These are phyloP conservation scores for Macrotyloma uniflorum DNA, from an alignment of 306 rosid genomes.

Conservation along the genomic window DNA sequence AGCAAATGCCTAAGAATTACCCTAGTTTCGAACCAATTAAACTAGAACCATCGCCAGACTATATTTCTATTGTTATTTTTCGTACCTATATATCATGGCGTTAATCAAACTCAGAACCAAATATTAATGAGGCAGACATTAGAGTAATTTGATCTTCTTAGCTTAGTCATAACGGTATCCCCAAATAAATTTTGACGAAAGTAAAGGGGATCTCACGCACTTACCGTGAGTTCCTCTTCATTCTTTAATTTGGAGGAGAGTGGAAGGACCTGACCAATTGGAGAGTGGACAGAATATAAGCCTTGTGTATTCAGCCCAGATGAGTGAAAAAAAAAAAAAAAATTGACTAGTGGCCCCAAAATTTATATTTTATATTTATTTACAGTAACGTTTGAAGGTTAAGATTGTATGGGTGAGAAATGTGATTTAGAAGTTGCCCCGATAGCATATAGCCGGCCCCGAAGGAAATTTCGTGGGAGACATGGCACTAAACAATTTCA, in stretches of 20 bases:
- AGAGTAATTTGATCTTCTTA: not conserved
- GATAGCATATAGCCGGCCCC: conserved; percentile 18
- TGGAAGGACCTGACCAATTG: conserved; percentile 44
- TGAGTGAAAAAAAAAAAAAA: not conserved
- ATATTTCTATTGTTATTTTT: not conserved
- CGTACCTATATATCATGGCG: not conserved
- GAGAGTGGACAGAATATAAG: conserved; percentile 47
- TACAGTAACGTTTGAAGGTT: not conserved
- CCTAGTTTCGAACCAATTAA: not conserved
- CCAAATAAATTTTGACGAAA: not conserved
- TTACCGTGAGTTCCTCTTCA: conserved; percentile 41
- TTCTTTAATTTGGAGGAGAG: conserved; percentile 37
- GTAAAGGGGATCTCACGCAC: conserved; percentile 39
- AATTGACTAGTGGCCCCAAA: not conserved
- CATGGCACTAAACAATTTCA: not conserved
- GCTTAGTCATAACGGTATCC: not conserved
- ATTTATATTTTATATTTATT: not conserved
- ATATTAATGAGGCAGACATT: not conserved
- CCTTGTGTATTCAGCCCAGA: conserved; percentile 28
- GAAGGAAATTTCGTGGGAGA: conserved; percentile 21
- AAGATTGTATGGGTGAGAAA: conserved; percentile 18
- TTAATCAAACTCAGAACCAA: not conserved
- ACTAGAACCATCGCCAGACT: not conserved
- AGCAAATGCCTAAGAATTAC: not conserved
- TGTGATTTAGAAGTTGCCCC: conserved; percentile 14